phyloP scores from a whole-genome alignment of 768 basidiomycete genomes.

The Tephrocybe rancida region DNA sequence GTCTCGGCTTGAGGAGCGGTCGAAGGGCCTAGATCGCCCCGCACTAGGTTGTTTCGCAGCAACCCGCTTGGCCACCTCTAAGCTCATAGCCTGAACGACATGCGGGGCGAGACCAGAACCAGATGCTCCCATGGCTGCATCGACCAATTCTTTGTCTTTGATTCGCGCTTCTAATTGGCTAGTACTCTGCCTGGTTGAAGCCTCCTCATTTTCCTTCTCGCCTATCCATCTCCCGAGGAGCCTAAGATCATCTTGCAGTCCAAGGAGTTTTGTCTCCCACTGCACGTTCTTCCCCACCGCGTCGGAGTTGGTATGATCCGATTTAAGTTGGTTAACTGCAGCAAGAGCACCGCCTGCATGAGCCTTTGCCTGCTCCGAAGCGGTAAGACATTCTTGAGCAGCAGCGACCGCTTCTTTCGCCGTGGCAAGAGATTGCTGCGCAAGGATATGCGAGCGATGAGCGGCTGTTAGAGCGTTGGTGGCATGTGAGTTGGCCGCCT shows the following conservation, averaged over 20 bases:
- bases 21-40: neutral
- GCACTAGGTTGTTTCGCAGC: neutral
- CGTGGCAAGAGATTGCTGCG: conserved; percentile 29
- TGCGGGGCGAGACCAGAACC: neutral
- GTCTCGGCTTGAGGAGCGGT: neutral
- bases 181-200: conserved; percentile 15
- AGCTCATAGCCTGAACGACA: neutral
- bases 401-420: conserved; percentile 29
- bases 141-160: conserved; percentile 3
- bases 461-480: conserved; percentile 23
- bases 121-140: conserved; percentile 1
- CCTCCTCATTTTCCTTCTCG: conserved; percentile 20
- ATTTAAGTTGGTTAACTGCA: conserved; percentile 20
- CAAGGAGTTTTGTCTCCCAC: conserved; percentile 11
- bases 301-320: neutral
- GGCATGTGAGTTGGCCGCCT: conserved; percentile 27
- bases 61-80: neutral
- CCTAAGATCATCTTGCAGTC: conserved; percentile 20
- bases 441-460: conserved; percentile 26
- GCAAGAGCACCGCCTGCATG: conserved; percentile 24
- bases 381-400: conserved; percentile 25
- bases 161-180: conserved; percentile 13
- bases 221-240: conserved; percentile 17
- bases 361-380: conserved; percentile 24
- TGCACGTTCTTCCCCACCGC: conserved; percentile 1